Evolutionary conservation across 78 protist genomes (phyloP), one percentile per base, ranked within the genome.

Genomic region (Bodo saltans): DNA sequence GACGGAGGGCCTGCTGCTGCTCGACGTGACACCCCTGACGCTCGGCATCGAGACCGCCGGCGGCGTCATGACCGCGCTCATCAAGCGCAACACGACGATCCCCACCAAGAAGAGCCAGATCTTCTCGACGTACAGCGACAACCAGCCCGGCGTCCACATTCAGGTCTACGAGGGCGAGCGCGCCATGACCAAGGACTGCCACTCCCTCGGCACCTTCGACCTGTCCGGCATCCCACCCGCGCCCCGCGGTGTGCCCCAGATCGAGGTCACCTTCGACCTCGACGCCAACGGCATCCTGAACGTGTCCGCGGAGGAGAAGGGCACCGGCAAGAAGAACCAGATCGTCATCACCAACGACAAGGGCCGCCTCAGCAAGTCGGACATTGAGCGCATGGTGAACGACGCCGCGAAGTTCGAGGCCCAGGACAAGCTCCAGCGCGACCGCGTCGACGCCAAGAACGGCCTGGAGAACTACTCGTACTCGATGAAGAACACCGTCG

Each of bases 11-110:
- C 23, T 90, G 25, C 85, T 96, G 27, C 87, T 96, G 30, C 88
- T 97, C 80, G 98, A 97, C 73, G 95, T 96, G 70, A 90, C 95
- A 29, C 99, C 99, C 30, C 72, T 97, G 53, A 92, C 97, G n/a
- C 81, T 97, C 68, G 99, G 99, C 39, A 88, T 98, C 82, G 99
- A 97, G 88, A 97, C 95, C 35, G 97, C 96, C 47, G 99, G 99
- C 35, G 99, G 98, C 67, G 95, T 97, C 72, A 97, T 98, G 99
- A 93, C 99, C 35, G 70, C 83, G 52, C 89, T 97, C 75, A 96
- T 98, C 84, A 86, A 92, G 90, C 91, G 99, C 85, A 96, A 95
- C 95, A 94, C 99, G 30, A 90, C 98, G 79, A 92, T 98, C 68
- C 99, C 99, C 70, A 88, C 97, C 84, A 93, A 91, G 92, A 94